These are phyloP conservation scores for Fusarium papillatum DNA, from an alignment of 2,329 filamentous ascomycete genomes.

Conservation along the genomic window DNA sequence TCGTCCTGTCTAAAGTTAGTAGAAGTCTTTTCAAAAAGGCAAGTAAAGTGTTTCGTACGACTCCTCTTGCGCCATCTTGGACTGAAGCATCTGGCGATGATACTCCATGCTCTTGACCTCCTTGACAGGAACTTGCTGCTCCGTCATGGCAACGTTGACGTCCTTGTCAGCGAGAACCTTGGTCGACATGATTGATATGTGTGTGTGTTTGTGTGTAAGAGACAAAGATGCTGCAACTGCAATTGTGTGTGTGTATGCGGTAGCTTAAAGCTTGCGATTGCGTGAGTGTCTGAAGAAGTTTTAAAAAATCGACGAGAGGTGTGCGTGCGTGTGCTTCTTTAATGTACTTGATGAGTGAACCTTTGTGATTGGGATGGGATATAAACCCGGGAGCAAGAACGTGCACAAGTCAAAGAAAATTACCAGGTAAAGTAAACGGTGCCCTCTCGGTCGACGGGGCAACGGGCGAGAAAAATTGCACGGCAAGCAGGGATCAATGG, in stretches of 20 bases:
- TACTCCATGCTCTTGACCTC: slow-evolving; percentile 80
- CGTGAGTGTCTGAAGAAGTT: slow-evolving; percentile 6
- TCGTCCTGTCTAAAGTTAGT: slow-evolving; percentile 48
- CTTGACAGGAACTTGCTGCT: slow-evolving; percentile 52
- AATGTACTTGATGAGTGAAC: slow-evolving; percentile 18
- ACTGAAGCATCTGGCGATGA: slow-evolving; percentile 81
- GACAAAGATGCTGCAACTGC: neutral
- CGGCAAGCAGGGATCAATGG: slow-evolving; percentile 22
- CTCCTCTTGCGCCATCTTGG: slow-evolving; percentile 74
- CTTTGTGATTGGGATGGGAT: slow-evolving; percentile 17
- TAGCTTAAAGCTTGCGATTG: slow-evolving; percentile 3
- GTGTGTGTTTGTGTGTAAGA: neutral
- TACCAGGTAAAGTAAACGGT: slow-evolving; percentile 40
- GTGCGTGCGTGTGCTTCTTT: slow-evolving; percentile 20
- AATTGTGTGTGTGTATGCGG: neutral
- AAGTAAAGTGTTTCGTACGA: slow-evolving; percentile 62
- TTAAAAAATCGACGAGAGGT: slow-evolving; percentile 14
- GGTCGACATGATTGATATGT: slow-evolving; percentile 62
- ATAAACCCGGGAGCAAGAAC: slow-evolving; percentile 9
- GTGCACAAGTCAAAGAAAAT: slow-evolving; percentile 33
- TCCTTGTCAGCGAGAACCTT: slow-evolving; percentile 76
- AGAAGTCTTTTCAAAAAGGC: no score
- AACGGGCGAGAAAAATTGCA: slow-evolving; percentile 40
- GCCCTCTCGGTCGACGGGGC: slow-evolving; percentile 37
- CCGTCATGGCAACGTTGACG: slow-evolving; percentile 68